A percentile compares a stretch with the other conserved stretches of the same genome.
These are phyloP conservation scores for Capronia coronata DNA, from an alignment of 2,329 filamentous ascomycete species.

Conservation along the genomic window DNA sequence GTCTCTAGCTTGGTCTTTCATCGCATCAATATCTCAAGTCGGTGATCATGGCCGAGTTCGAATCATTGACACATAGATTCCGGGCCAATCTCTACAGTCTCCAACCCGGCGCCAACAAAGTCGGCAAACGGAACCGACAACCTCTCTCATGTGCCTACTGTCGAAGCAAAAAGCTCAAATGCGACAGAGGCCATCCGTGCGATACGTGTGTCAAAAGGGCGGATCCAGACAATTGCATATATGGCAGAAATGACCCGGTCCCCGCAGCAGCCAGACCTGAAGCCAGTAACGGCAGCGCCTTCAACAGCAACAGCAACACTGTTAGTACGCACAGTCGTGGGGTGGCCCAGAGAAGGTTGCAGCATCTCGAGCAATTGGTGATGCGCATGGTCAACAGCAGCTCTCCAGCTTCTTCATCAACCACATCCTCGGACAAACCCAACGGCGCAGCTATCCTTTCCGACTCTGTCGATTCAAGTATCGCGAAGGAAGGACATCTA, in stretches of 20 bases:
- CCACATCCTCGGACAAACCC: neutral
- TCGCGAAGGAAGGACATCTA: slow-evolving; percentile 15
- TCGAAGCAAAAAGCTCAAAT: slow-evolving; percentile 40
- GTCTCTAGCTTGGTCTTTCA: neutral
- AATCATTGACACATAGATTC: slow-evolving; percentile 26
- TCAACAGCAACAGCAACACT: neutral
- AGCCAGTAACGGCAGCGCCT: neutral
- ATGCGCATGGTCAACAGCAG: slow-evolving; percentile 23
- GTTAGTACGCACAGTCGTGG: slow-evolving; percentile 4
- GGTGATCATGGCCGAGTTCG: slow-evolving; percentile 18
- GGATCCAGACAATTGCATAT: slow-evolving; percentile 73
- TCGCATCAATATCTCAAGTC: neutral
- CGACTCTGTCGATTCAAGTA: neutral
- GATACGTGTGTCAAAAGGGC: slow-evolving; percentile 61
- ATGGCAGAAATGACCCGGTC: slow-evolving; percentile 49
- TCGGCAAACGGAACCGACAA: slow-evolving; percentile 84
- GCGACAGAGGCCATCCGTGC: slow-evolving; percentile 36
- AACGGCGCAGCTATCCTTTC: neutral
- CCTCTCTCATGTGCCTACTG: slow-evolving; percentile 57
- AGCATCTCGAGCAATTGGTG: slow-evolving; percentile 27
- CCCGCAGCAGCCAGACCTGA: slow-evolving; percentile 3
- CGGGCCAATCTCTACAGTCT: slow-evolving; percentile 62
- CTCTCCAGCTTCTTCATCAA: neutral
- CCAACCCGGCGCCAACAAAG: slow-evolving; percentile 31
- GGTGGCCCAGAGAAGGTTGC: slow-evolving; percentile 23